Base-by-base conservation (phyloP, 1,139 yeast species). In the Lodderomyces parapsilosis region DNA sequence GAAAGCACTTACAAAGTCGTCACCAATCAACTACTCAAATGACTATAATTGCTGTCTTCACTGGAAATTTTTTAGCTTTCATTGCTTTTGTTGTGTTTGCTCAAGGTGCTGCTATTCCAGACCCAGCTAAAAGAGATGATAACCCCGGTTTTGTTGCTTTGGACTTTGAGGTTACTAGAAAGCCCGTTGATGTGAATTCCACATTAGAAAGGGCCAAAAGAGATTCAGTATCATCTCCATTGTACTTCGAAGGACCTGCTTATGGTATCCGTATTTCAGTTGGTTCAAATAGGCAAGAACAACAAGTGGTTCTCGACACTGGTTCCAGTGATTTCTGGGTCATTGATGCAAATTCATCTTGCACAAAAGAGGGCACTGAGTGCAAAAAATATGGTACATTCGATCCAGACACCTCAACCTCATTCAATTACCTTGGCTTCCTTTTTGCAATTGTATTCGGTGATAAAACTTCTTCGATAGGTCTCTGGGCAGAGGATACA, bases 401-500 rank as follows among this genome's bases (percentile, higher is more conserved):
- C 28, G 36, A 42, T 31, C 42, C 44, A n/a, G 18, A 32, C 4
- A n/a, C 33, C 7, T 46, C 49, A 13, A 23, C 38, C 6, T 25
- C 48, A 2, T 39, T 39, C 7, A 31, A 45, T 36, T 47, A 34
- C 19, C 42, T 43, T 9, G 44, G 42, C 24, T 31, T 36, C 20
- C 6, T 9, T 10, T 51, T 50, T 36, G 6, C 23, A 5, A 49
- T 50, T 35, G 35, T 35, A 18, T 50, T 49, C 28, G 51, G 40
- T 19, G 53, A 50, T 42, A 38, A 43, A 2, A 36, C 48, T 22
- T 36, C 43, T 36, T 64, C 86, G 40, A 74, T 78, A 59, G 72
- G 79, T 44, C 61, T 70, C 44, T 83, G 87, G 88, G 71, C 81
- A 40, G 60, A 68, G 48, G 78, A 87, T 49, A 40, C 41, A 50